phyloP scores from a whole-genome alignment of 371 early-diverging fungal species.

The Batkoa obscura region DNA sequence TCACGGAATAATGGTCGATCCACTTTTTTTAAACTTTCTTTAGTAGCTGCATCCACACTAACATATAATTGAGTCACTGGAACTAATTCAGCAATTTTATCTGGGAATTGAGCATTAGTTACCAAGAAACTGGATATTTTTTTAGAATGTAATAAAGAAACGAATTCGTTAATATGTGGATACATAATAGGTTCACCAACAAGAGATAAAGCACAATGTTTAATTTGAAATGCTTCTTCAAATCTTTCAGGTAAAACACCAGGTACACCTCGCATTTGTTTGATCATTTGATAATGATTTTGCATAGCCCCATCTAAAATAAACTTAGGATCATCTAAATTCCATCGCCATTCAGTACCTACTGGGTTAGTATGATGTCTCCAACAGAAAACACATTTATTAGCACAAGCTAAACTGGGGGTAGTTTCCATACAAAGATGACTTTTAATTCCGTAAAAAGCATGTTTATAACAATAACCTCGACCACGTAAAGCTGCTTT shows the following conservation, averaged over 20 bases:
- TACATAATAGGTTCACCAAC: constrained; percentile 71
- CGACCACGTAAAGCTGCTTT: constrained; percentile 54
- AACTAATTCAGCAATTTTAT: constrained; percentile 36
- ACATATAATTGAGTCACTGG: constrained; percentile 68
- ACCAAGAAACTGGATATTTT: constrained; percentile 61
- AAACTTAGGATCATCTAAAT: constrained; percentile 48
- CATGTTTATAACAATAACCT: constrained; percentile 65
- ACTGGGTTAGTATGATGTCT: constrained; percentile 67
- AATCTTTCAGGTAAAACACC: constrained; percentile 55
- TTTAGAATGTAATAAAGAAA: constrained; percentile 39
- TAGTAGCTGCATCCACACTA: constrained; percentile 58
- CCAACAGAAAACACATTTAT: constrained; percentile 71
- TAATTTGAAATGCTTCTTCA: constrained; percentile 44
- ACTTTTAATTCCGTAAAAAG: constrained; percentile 45
- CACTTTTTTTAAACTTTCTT: constrained; percentile 54
- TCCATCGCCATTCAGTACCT: constrained; percentile 58
- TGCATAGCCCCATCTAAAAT: constrained; percentile 55
- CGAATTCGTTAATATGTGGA: constrained; percentile 65
- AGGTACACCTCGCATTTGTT: constrained; percentile 58
- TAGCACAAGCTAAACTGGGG: constrained; percentile 59
- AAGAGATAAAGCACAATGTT: constrained; percentile 51
- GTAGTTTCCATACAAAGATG: constrained; percentile 53
- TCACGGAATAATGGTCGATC: constrained; percentile 64
- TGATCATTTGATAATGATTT: constrained; percentile 60
- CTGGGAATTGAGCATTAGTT: constrained; percentile 68